These are phyloP conservation scores for Ophiocordyceps unilateralis DNA, from an alignment of 2,329 filamentous ascomycete species.

Conservation along the genomic window DNA sequence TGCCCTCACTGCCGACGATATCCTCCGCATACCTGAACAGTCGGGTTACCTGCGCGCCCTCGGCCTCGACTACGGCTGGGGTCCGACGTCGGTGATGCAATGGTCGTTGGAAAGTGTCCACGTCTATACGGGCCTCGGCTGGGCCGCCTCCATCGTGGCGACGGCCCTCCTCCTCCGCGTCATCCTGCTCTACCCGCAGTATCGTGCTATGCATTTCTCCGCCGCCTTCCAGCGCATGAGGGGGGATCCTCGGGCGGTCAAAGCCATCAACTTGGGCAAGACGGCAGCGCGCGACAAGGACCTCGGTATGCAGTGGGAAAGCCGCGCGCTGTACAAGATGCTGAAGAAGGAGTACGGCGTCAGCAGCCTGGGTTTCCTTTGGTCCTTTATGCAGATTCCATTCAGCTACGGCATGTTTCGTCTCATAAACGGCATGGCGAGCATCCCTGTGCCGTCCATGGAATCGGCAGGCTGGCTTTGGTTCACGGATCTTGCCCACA, in stretches of 20 bases:
- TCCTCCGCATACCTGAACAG: conserved; percentile 49
- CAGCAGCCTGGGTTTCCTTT: conserved; percentile 16
- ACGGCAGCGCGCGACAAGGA: conserved; percentile 24
- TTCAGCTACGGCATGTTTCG: conserved; percentile 71
- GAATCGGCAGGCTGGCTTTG: conserved; percentile 55
- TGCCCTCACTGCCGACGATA: conserved; percentile 21
- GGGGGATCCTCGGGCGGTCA: conserved; percentile 33
- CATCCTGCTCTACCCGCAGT: conserved; percentile 44
- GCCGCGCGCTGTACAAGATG: conserved; percentile 10
- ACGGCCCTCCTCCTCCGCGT: conserved; percentile 49
- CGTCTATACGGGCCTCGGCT: conserved; percentile 56
- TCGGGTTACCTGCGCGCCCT: conserved; percentile 71
- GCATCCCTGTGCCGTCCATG: conserved; percentile 66
- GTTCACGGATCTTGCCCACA: conserved; percentile 58
- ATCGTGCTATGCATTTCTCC: conserved; percentile 16
- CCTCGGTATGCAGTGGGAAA: conserved; percentile 18
- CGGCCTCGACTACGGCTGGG: conserved; percentile 77
- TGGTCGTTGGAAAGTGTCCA: conserved; percentile 71
- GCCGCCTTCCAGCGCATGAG: conserved; percentile 44
- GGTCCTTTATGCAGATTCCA: conserved; percentile 33
- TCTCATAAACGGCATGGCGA: conserved; percentile 54
- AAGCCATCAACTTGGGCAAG: conserved; percentile 24
- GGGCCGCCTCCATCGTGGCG: conserved; percentile 60
- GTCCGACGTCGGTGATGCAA: conserved; percentile 57
- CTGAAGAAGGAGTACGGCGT: conserved; percentile 19